These are phyloP conservation scores for Cryphonectria radicalis DNA, from an alignment of 2,329 filamentous ascomycete genomes.

Conservation along the genomic window DNA sequence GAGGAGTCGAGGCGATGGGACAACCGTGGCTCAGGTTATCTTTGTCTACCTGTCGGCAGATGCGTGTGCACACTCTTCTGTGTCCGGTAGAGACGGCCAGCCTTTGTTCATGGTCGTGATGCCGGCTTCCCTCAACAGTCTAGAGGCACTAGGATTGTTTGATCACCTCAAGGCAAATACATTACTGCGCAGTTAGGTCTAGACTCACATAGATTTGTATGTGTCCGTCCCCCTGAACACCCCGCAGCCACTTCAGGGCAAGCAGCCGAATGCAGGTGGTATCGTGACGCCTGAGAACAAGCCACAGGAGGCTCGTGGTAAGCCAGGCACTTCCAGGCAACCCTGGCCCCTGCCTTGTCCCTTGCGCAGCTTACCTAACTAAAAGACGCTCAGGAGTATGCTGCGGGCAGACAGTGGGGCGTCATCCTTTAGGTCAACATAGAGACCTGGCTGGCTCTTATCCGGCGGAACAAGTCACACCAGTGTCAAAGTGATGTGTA, in stretches of 20 bases:
- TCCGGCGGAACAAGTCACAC: neutral
- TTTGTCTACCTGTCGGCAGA: neutral
- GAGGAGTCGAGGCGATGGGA: neutral
- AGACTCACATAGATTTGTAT: neutral
- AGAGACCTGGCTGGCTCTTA: neutral
- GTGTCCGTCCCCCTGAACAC: neutral
- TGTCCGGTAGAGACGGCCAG: neutral
- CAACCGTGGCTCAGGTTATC: neutral
- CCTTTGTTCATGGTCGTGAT: neutral
- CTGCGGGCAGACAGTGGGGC: neutral
- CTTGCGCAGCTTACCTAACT: neutral
- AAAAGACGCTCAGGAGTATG: neutral
- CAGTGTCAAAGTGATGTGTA: neutral
- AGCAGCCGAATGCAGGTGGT: neutral
- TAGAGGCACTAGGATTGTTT: neutral
- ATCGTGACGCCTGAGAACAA: neutral
- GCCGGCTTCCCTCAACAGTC: neutral
- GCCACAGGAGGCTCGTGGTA: slow-evolving; percentile 9
- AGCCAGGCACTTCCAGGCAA: neutral
- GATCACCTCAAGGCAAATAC: neutral
- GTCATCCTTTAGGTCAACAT: neutral
- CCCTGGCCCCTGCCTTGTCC: neutral
- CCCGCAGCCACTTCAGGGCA: neutral
- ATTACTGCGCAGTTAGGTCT: neutral
- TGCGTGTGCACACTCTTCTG: neutral